Evolutionary conservation across 2,329 filamentous ascomycete species (phyloP), one percentile per base, ranked within the genome.

Genomic region (Pleomassaria siparia): DNA sequence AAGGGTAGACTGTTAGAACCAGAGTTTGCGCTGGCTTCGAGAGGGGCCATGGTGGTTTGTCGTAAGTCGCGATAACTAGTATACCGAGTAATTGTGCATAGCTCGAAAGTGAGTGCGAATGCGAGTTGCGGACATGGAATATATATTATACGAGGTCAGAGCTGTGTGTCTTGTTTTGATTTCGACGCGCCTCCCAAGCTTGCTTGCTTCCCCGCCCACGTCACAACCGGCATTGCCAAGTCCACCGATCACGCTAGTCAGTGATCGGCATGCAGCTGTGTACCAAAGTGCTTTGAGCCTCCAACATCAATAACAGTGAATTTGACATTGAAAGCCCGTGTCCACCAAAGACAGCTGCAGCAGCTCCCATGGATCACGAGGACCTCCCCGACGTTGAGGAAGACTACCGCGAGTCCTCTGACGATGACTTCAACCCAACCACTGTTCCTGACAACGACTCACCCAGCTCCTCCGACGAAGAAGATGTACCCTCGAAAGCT

Each of bases 391-490:
- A 63, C n/a, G 47, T 49, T 7, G 58, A 65, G 67, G 46, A 62
- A 64, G 77, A 82, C 25, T 79, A 81, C 49, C 74, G 82, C 49
- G 89, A 89, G 59, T 81, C 78, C 13, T 88, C 86, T 1, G 85
- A 85, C 3, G 83, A 89, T 56, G 87, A 90, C 64, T 87, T 86
- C 9, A 86, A 89, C 63, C 89, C 89, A 52, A 80, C 84, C 20
- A 82, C 81, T n/a, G 83, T 22, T 60, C 71, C 29, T 67, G 65
- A 56, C 25, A 76, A 73, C 13, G 74, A 70, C 12, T 77, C 76
- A 10, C 80, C 80, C 4, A 83, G 80, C 47, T 78, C 78, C 7
- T 69, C 66, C 18, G 72, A 72, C 42, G 28, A 18, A 21, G 63
- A 67, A 30, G 72, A 66, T n/a, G 52, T 36, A 35, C 67, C 62